Evolutionary conservation across 2,329 filamentous ascomycete genomes (phyloP), one percentile per base, ranked within the genome.

Genomic region (Parasarocladium wereldwijsianum): DNA sequence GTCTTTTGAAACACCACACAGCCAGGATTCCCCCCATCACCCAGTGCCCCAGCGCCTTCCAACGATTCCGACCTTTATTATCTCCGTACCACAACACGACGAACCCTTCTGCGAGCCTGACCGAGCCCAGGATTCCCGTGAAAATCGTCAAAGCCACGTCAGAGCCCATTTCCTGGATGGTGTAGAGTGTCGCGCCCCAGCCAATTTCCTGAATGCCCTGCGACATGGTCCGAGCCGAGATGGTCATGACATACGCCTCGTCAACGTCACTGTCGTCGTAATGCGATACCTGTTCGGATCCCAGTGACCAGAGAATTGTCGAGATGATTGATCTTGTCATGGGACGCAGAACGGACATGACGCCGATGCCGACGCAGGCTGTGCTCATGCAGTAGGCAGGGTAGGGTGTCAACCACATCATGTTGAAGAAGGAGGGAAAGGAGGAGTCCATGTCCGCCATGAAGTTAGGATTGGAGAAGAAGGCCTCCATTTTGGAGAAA

Each of bases 181-280:
- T 39, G 15, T 50, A 28, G 27, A 53, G 26, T 0, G 41, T 32
- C 2, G 46, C n/a, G 11, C 51, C 50, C 28, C 47, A 53, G 3
- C 39, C 43, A 4, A 52, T 24, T 33, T 54, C 51, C 3, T 51
- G 46, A 7, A 50, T 38, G 6, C 47, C 49, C 31, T 54, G 52
- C 34, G 52, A 43, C 28, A 49, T 49, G 35, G 54, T 46, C 12
- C 53, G 45, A 2, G 51, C 45, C 14, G 50, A 54, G n/a, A 32
- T 18, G 5, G n/a, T n/a, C n/a, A n/a, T n/a, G n/a, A n/a, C n/a
- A n/a, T n/a, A n/a, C n/a, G n/a, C n/a, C n/a, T n/a, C n/a, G n/a
- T n/a, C n/a, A n/a, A n/a, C n/a, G n/a, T n/a, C n/a, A n/a, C n/a
- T n/a, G n/a, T n/a, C n/a, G n/a, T n/a, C n/a, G n/a, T n/a, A n/a